Conservation (phyloP, 2,329 filamentous ascomycete genomes). For the Falciphora oryzae region DNA sequence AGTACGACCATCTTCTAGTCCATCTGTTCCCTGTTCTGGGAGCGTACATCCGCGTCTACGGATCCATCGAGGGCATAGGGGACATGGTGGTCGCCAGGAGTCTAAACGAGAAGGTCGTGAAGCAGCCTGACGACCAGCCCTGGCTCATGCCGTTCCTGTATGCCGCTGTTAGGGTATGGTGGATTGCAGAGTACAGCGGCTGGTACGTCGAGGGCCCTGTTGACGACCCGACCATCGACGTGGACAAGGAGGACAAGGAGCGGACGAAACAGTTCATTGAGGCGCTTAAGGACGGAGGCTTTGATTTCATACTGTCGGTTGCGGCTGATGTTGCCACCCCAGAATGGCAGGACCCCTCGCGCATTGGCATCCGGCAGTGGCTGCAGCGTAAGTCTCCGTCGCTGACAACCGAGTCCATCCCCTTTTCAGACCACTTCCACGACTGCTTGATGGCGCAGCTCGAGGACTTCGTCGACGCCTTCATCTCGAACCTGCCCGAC, state of each 20-base stretch:
- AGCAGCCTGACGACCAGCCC: constrained; percentile 57
- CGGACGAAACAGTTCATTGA: constrained; percentile 69
- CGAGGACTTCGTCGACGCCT: constrained; percentile 83
- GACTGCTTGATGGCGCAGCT: constrained; percentile 70
- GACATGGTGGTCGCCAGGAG: constrained; percentile 63
- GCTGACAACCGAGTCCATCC: constrained; percentile 59
- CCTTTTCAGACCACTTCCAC: constrained; percentile 69
- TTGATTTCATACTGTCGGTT: constrained; percentile 85
- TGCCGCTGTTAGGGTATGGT: constrained; percentile 74
- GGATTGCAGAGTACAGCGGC: constrained; percentile 89
- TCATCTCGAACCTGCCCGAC: constrained; percentile 93
- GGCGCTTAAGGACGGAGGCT: constrained; percentile 78
- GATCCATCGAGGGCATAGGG: constrained; percentile 66
- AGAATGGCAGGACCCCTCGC: constrained; percentile 83
- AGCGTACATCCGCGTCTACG: constrained; percentile 70
- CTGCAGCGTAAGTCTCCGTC: constrained; percentile 73
- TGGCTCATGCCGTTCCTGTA: constrained; percentile 74
- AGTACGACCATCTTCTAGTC: constrained; percentile 66
- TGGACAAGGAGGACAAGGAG: constrained; percentile 63
- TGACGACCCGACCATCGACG: constrained; percentile 48
- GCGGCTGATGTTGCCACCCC: constrained; percentile 74
- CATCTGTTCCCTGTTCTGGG: constrained; percentile 80
- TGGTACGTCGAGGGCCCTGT: constrained; percentile 64
- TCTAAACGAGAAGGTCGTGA: constrained; percentile 63
- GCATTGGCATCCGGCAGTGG: constrained; percentile 74